A percentile compares a stretch with the other conserved stretches of the same genome.
These are phyloP conservation scores for Tillandsia fasciculata DNA, from an alignment of 176 grass and related monocot species.

Conservation along the genomic window DNA sequence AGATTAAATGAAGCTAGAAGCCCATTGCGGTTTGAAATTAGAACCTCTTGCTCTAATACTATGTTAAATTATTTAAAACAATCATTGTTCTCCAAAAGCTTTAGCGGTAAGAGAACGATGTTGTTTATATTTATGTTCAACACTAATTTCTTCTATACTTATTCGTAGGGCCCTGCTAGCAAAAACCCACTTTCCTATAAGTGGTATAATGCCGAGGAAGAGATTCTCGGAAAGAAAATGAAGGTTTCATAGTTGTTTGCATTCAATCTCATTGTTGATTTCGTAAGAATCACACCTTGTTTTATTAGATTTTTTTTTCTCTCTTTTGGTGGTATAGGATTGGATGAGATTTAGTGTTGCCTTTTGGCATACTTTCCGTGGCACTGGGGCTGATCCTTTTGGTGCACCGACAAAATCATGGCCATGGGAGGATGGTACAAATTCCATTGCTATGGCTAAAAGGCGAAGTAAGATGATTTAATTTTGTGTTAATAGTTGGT, in stretches of 20 bases:
- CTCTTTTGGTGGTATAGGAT: constrained; percentile 37
- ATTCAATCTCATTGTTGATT: not conserved
- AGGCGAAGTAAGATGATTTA: constrained; percentile 62
- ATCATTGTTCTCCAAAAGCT: too few relatives aligned
- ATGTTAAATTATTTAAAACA: too few relatives aligned
- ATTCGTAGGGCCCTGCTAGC: constrained; percentile 52
- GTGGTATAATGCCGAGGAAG: constrained; percentile 91
- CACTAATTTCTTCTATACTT: not conserved
- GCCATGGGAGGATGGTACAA: constrained; percentile 94
- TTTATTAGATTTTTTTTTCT: not conserved
- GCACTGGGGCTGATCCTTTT: constrained; percentile 70
- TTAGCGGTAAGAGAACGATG: too few relatives aligned
- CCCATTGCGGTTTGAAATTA: too few relatives aligned
- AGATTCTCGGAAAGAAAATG: constrained; percentile 95
- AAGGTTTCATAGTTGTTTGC: constrained; percentile 38
- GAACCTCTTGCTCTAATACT: too few relatives aligned
- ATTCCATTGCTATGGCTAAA: constrained; percentile 81
- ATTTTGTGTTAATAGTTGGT: constrained; percentile 2
- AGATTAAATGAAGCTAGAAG: too few relatives aligned
- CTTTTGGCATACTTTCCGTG: constrained; percentile 85
- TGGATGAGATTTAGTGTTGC: constrained; percentile 88
- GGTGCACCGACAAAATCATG: constrained; percentile 79
- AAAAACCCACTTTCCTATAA: constrained; percentile 83
- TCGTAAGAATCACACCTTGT: not conserved
- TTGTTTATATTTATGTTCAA: not conserved